Base-by-base conservation (phyloP, 1,139 yeast genomes). In the Kluyveromyces marxianus region DNA sequence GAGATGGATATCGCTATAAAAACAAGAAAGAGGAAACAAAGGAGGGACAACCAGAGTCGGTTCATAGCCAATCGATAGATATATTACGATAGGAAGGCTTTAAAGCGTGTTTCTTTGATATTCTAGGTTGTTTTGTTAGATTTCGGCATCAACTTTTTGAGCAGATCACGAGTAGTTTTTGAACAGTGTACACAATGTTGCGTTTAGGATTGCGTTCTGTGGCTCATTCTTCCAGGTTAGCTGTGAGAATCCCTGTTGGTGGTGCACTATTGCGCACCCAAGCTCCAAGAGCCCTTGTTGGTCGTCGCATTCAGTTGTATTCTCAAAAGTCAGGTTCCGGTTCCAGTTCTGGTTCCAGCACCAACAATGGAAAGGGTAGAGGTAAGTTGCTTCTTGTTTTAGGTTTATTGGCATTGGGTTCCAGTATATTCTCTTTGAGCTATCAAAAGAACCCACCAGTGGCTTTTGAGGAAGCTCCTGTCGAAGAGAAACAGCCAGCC, bases 401-500 rank as follows among this genome's bases (percentile, higher is more conserved):
- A 8, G 71, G 65, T 48, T 40, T 58, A 4, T 46, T 67, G 26
- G 70, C 70, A 24, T 48, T 72, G 14, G 81, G 77, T 29, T 69
- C 81, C 2, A 73, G 82, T 1, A 49, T 74, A 29, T 68, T 67
- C 3, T 71, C 80, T 4, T 54, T 72, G 7, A 57, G 70, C 4
- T 70, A 71, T 62, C 71, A 69, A 52, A 76, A 71, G 55, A 69
- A 65, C 35, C 61, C 59, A 8, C 83, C 83, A 2, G 63, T 63
- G 44, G 70, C 76, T 39, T 72, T 77, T 7, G 52, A 76, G 41
- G 83, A 77, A 54, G 55, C 52, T 3, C 39, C 42, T 10, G 36
- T 44, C 36, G 21, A 48, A 44, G 50, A 57, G 36, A 14, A 14
- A 14, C 21, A 14, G 21, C 21, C 21, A 14, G 53, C 45, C 36